Conservation (phyloP, 1,139 yeast genomes). For the Taphrina deformans region DNA sequence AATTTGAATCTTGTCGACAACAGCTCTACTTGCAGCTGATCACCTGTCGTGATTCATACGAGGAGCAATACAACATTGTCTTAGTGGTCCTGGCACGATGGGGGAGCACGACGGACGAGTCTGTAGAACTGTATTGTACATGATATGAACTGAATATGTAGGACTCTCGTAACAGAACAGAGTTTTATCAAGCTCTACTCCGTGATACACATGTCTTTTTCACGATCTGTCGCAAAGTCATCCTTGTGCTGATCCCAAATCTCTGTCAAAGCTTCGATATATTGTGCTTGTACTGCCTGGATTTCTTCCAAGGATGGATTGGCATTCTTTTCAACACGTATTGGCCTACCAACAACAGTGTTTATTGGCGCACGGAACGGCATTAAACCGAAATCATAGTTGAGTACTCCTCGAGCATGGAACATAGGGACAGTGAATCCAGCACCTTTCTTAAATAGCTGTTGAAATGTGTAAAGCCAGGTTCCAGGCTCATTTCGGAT, state of each 20-base stretch:
- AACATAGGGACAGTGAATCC: conserved; percentile 90
- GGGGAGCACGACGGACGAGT: neutral
- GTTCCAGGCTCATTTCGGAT: conserved; percentile 59
- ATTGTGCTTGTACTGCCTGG: conserved; percentile 69
- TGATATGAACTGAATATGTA: no score
- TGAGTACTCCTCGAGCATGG: conserved; percentile 89
- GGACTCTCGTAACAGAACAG: no score
- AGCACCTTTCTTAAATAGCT: conserved; percentile 65
- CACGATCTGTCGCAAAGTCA: conserved; percentile 46
- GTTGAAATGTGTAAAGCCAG: conserved; percentile 58
- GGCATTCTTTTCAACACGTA: conserved; percentile 59
- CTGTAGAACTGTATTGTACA: neutral
- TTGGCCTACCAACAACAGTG: conserved; percentile 79
- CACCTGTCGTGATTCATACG: no score
- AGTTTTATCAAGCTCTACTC: conserved; percentile 36
- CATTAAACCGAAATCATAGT: conserved; percentile 85
- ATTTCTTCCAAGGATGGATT: conserved; percentile 55
- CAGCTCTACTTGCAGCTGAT: no score
- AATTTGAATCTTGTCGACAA: no score
- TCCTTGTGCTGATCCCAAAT: conserved; percentile 71
- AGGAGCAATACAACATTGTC: no score
- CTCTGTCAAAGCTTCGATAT: conserved; percentile 64
- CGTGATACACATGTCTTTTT: conserved; percentile 35
- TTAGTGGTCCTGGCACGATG: no score
- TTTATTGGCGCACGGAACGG: conserved; percentile 83